These are phyloP conservation scores for Nicotiana undulata DNA, from an alignment of 257 asterid genomes.

Conservation along the genomic window DNA sequence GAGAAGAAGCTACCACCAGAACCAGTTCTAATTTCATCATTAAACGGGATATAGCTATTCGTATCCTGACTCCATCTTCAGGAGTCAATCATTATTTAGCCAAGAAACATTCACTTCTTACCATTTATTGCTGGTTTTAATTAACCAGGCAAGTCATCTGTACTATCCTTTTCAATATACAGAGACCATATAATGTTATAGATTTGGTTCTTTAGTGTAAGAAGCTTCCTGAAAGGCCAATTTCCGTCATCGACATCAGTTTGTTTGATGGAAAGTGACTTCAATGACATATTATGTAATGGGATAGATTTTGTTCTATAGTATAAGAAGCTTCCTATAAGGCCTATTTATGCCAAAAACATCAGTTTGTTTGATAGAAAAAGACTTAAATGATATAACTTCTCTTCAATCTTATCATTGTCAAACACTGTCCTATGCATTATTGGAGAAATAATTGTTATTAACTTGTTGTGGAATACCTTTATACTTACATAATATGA, in stretches of 20 bases:
- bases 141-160: not conserved
- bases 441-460: no score
- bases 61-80: not conserved
- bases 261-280: not conserved
- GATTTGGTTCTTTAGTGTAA: not conserved
- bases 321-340: not conserved
- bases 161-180: not conserved
- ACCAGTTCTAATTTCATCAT: not conserved
- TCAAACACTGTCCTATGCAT: no score
- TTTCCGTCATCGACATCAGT: not conserved
- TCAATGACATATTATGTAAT: not conserved
- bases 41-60: not conserved
- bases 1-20: conserved; percentile 19
- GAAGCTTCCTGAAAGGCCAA: not conserved
- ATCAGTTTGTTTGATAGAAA: not conserved
- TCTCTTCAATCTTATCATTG: not conserved
- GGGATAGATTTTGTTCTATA: not conserved
- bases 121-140: not conserved
- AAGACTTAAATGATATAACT: not conserved
- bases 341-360: not conserved
- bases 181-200: not conserved
- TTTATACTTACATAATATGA: not conserved
- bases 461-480: not conserved
- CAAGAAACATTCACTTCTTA: not conserved
- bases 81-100: not conserved